Evolutionary conservation across 257 asterid species (phyloP).

Genomic region (Gardenia jasminoides): DNA sequence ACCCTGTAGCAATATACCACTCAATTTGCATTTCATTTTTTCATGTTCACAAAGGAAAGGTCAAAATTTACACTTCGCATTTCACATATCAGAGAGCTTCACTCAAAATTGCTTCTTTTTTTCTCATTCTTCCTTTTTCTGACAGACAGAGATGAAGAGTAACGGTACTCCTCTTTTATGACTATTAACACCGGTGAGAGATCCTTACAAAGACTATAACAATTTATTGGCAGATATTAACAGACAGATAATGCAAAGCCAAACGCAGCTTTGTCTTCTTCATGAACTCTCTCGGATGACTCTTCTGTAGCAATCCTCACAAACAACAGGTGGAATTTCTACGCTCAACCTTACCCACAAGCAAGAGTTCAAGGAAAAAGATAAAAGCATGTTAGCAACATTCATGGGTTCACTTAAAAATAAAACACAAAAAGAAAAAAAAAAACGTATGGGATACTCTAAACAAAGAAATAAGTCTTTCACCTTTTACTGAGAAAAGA

Average conservation of each 20-base stretch:
- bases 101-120: background rate
- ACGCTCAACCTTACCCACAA: conserved; percentile 74
- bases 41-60: background rate
- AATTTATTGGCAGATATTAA: background rate
- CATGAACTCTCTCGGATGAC: conserved; percentile 63
- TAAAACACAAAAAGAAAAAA: too few relatives aligned
- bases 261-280: conserved; percentile 62
- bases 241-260: conserved; percentile 8
- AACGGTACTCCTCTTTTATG: too few relatives aligned
- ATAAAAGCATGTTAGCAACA: background rate
- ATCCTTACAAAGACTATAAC: background rate
- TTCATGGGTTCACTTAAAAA: background rate
- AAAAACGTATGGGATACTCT: background rate
- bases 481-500: background rate
- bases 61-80: background rate
- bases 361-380: background rate
- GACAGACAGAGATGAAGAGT: background rate
- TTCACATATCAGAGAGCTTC: background rate
- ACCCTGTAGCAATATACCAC: conserved; percentile 14
- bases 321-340: conserved; percentile 78
- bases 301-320: conserved; percentile 71
- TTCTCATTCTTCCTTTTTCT: background rate
- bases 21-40: background rate
- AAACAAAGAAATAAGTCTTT: background rate
- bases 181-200: background rate